Evolutionary conservation across 176 grass and related monocot species (phyloP), one percentile per base, ranked within the genome.

Genomic region (Oryza brachyantha): DNA sequence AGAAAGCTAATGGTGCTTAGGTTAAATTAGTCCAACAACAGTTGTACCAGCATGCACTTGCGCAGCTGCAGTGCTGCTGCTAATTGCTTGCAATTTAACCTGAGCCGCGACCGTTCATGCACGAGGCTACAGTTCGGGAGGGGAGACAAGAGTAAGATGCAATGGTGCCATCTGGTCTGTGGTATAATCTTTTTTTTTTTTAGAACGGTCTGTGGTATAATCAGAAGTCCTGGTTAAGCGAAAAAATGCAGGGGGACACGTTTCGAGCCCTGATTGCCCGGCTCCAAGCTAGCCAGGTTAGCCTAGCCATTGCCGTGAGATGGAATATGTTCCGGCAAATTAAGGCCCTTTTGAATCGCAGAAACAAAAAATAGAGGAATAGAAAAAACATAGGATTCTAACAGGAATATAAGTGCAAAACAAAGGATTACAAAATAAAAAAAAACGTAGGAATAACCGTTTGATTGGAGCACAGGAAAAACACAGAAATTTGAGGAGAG

Each of bases 211-310:
- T 59, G 16, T 19, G 81, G 34, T 43, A 37, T 8, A 37, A 61
- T 61, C 29, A 75, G 35, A 24, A 29, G 36, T 40, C 25, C 3
- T 2, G 46, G 19, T 50, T 50, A 50, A 19, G 17, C 50, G n/a
- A n/a, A n/a, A 32, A 55, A 43, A 55, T 77, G 74, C 10, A 43
- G 5, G 19, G 19, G 5, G 19, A 26, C 40, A 78, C 83, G 83
- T 85, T 85, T 85, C 83, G 42, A 63, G 12, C 66, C 17, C 37
- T 59, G 75, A 78, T 85, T 85, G 75, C 67, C 41, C 2, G 21
- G 50, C 7, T 55, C 21, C 46, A 14, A 50, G 5, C 5, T 50
- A 16, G 17, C 5, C 46, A 50, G 14, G 16, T 19, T 32, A 32
- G 4, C 28, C 27, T 55, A 3, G n/a, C n/a, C n/a, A n/a, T n/a